A percentile compares a stretch with the other conserved stretches of the same genome.
Evolutionary conservation across 176 grass and related monocot species (phyloP).

Genomic region (Rhynchospora pubera): DNA sequence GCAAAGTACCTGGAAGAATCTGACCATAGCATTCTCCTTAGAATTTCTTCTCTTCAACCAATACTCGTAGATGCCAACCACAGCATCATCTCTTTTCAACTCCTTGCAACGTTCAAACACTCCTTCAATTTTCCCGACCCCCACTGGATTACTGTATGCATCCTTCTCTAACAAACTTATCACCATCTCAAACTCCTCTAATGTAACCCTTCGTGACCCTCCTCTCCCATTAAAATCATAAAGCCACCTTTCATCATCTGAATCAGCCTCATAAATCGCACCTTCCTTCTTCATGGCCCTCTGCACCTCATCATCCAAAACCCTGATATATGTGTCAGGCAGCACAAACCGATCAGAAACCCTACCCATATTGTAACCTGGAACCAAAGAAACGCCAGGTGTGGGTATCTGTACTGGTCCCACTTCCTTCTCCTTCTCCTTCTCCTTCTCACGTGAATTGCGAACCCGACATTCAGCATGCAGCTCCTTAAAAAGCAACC

Average conservation of each 20-base stretch:
- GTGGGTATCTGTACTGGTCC: slow-evolving; percentile 41
- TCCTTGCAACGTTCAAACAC: slow-evolving; percentile 39
- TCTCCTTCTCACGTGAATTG: slow-evolving; percentile 36
- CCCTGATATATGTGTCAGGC: slow-evolving; percentile 54
- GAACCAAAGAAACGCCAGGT: slow-evolving; percentile 51
- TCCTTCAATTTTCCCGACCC: slow-evolving; percentile 30
- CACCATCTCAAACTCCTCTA: slow-evolving; percentile 63
- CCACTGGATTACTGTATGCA: slow-evolving; percentile 49
- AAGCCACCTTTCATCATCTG: slow-evolving; percentile 75
- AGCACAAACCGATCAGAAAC: slow-evolving; percentile 44
- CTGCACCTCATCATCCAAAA: slow-evolving; percentile 58
- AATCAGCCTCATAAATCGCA: slow-evolving; percentile 79
- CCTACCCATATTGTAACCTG: slow-evolving; percentile 29
- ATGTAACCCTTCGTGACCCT: slow-evolving; percentile 26
- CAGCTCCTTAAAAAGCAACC: slow-evolving; percentile 90
- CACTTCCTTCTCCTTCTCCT: slow-evolving; percentile 11
- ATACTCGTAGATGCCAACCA: slow-evolving; percentile 48
- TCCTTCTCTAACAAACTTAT: slow-evolving; percentile 78
- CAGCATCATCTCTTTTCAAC: slow-evolving; percentile 38
- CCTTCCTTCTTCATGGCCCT: slow-evolving; percentile 36
- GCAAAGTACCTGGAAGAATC: slow-evolving; percentile 74
- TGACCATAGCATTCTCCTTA: slow-evolving; percentile 46
- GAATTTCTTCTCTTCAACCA: slow-evolving; percentile 55
- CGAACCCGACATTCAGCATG: slow-evolving; percentile 57
- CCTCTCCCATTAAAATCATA: slow-evolving; percentile 30